Evolutionary conservation across 2,329 filamentous ascomycete species (phyloP).

Genomic region (Calonectria naviculata): DNA sequence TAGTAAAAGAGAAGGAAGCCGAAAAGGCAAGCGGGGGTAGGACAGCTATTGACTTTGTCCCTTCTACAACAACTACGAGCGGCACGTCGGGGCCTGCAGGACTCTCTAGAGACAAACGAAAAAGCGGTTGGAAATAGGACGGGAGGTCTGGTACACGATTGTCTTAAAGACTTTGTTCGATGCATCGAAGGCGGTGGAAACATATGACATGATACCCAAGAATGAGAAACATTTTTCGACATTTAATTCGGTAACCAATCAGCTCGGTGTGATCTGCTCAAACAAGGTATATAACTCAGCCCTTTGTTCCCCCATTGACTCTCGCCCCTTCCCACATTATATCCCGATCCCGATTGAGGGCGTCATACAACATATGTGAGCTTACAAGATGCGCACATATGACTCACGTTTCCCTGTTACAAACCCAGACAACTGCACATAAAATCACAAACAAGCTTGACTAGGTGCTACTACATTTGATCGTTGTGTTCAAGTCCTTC

Average conservation of each 20-base stretch:
- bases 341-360: background rate
- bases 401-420: background rate
- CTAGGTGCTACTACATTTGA: conserved; percentile 35
- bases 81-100: conserved; percentile 35
- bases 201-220: conserved; percentile 17
- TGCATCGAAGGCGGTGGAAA: background rate
- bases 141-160: background rate
- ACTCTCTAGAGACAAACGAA: conserved; percentile 45
- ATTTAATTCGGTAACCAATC: conserved; percentile 26
- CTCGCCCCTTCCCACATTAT: conserved; percentile 27
- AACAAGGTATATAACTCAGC: conserved; percentile 45
- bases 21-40: conserved; percentile 54
- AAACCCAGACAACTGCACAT: background rate
- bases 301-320: conserved; percentile 33
- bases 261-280: conserved; percentile 28
- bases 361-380: background rate
- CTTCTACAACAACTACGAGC: conserved; percentile 37
- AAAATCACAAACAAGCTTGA: background rate
- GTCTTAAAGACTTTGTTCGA: background rate
- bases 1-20: conserved; percentile 57
- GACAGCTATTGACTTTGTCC: conserved; percentile 62
- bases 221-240: conserved; percentile 20
- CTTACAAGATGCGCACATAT: conserved; percentile 3
- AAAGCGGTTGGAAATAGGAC: conserved; percentile 47
- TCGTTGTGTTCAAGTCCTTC: conserved; percentile 41